These are phyloP conservation scores for Macrophomina phaseolina DNA, from an alignment of 2,329 filamentous ascomycete genomes.

Conservation along the genomic window DNA sequence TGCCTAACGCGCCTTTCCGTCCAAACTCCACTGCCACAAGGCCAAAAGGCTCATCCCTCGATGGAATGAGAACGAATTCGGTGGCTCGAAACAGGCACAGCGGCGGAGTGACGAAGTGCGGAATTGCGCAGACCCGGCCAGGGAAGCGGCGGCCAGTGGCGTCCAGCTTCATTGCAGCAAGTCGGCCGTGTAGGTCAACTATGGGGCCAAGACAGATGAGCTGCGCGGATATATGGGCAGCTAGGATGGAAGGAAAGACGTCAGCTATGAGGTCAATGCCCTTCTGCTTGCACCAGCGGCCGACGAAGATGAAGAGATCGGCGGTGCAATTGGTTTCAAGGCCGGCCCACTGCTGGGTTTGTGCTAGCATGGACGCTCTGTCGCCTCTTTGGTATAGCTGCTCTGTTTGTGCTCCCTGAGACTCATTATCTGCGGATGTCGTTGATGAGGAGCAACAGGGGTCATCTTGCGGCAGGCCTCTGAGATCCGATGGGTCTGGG, in stretches of 20 bases:
- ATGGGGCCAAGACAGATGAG: constrained; percentile 68
- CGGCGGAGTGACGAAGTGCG: constrained; percentile 69
- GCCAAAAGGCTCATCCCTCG: too few species aligned
- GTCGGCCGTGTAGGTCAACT: constrained; percentile 72
- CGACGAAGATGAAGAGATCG: constrained; percentile 71
- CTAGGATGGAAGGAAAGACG: constrained; percentile 66
- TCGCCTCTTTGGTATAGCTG: too few species aligned
- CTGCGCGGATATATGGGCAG: constrained; percentile 64
- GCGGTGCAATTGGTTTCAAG: constrained; percentile 64
- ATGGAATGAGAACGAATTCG: too few species aligned
- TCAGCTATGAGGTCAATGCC: constrained; percentile 72
- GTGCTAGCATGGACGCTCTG: too few species aligned
- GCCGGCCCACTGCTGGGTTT: constrained; percentile 59
- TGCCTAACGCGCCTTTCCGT: constrained; percentile 69
- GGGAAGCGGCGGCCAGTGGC: background rate
- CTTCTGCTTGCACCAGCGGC: constrained; percentile 72
- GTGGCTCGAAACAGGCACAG: constrained; percentile 70
- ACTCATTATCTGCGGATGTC: too few species aligned
- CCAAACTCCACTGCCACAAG: constrained; percentile 65
- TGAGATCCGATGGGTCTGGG: constrained; percentile 67
- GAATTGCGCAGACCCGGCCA: constrained; percentile 67
- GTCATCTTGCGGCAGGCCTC: constrained; percentile 62
- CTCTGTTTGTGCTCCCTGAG: too few species aligned
- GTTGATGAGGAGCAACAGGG: constrained; percentile 54
- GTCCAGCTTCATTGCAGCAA: constrained; percentile 68